Percentiles rank a stretch among this genome's conserved stretches.
Evolutionary conservation across 352 stramenopile genomes (phyloP).

Genomic region (Thalassiosira mediterranea): DNA sequence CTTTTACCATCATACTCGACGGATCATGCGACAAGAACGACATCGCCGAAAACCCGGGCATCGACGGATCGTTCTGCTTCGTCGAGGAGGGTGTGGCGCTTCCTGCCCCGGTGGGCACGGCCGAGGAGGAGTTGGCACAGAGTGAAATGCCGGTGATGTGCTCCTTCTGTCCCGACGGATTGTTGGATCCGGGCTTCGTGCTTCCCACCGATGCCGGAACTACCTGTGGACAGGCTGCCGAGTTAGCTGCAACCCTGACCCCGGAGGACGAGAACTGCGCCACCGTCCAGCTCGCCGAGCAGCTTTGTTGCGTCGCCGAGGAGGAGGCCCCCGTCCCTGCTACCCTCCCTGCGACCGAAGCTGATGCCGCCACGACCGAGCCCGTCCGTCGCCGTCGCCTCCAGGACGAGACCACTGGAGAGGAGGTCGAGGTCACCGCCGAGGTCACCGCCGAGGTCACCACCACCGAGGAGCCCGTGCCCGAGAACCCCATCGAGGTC

Average conservation of each 20-base stretch:
- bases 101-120: constrained; percentile 5
- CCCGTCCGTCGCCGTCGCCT: background rate
- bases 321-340: background rate
- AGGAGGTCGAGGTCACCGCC: background rate
- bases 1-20: background rate
- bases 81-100: constrained; percentile 13
- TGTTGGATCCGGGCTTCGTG: background rate
- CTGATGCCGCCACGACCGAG: background rate
- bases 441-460: background rate
- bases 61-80: constrained; percentile 4
- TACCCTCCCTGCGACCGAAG: background rate
- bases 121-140: too few relatives aligned
- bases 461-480: too few relatives aligned
- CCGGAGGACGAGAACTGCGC: background rate
- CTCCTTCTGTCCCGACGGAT: background rate
- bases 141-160: background rate
- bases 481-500: background rate
- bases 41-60: constrained; percentile 6
- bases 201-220: background rate
- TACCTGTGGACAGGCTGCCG: background rate
- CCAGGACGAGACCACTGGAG: background rate
- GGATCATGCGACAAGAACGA: background rate
- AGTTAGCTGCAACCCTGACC: background rate
- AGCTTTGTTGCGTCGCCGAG: background rate
- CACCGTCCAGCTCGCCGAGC: background rate